phyloP scores from a whole-genome alignment of 2,329 filamentous ascomycete genomes.

The Aspergillus tubingensis region DNA sequence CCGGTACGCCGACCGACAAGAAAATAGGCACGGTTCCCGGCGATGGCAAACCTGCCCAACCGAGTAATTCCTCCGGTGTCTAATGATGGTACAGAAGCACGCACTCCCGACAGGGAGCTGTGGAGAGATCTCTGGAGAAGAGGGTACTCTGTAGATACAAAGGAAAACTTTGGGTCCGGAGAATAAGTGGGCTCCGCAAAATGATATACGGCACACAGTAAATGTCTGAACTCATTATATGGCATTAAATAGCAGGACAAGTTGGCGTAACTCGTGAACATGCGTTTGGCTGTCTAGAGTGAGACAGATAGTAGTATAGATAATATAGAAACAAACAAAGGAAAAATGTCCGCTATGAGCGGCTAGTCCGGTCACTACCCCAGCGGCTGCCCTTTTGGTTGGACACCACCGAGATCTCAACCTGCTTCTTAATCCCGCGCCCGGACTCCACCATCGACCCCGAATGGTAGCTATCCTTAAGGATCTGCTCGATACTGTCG shows the following conservation, averaged over 20 bases:
- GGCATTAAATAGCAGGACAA: too few relatives aligned
- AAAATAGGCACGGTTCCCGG: background rate
- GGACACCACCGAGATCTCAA: slow-evolving; percentile 29
- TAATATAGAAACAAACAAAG: background rate
- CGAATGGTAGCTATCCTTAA: slow-evolving; percentile 18
- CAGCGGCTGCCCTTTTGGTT: background rate
- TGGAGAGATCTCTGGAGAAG: background rate
- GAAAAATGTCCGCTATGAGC: background rate
- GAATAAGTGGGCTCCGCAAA: too few relatives aligned
- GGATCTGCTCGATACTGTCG: slow-evolving; percentile 30
- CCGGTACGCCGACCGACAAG: background rate
- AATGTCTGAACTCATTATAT: too few relatives aligned
- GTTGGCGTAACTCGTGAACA: too few relatives aligned
- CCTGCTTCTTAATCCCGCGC: slow-evolving; percentile 31
- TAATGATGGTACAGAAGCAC: background rate
- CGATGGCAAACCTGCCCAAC: background rate
- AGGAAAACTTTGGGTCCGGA: too few relatives aligned
- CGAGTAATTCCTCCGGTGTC: background rate
- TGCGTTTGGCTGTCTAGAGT: too few relatives aligned
- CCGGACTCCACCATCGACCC: slow-evolving; percentile 11
- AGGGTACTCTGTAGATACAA: background rate
- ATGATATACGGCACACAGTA: too few relatives aligned
- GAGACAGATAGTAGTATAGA: too few relatives aligned
- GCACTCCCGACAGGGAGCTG: background rate
- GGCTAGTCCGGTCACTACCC: background rate